Conservation (phyloP, 1,284 basidiomycete species). For the Cutaneotrichosporon arboriforme region DNA sequence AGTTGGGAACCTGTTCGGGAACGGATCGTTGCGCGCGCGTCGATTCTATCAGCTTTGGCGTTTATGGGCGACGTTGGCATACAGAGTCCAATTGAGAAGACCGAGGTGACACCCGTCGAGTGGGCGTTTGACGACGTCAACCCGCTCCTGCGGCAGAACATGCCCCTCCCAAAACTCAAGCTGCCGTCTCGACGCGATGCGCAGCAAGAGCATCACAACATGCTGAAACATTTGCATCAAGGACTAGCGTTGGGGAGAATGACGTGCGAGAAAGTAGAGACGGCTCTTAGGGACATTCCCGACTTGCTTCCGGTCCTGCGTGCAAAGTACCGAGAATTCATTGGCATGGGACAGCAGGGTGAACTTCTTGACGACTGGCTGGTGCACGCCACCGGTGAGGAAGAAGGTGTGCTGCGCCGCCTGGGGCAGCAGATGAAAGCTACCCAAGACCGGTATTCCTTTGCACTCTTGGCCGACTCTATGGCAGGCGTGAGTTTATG, state of each 20-base stretch:
- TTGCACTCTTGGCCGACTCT: conserved; percentile 24
- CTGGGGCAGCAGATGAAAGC: conserved; percentile 6
- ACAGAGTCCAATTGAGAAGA: not conserved
- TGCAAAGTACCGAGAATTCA: conserved; percentile 17
- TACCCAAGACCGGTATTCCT: conserved; percentile 9
- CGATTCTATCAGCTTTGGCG: too few species aligned
- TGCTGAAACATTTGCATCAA: too few species aligned
- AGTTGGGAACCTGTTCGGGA: too few species aligned
- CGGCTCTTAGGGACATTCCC: conserved; percentile 1
- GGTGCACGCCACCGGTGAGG: conserved; percentile 4
- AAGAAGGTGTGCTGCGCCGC: conserved; percentile 5
- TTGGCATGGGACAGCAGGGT: conserved; percentile 9
- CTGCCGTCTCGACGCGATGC: conserved; percentile 48
- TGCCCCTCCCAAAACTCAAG: conserved; percentile 63
- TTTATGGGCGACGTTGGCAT: too few species aligned
- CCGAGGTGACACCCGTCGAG: not conserved
- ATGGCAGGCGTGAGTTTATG: conserved; percentile 29
- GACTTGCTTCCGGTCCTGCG: conserved; percentile 17
- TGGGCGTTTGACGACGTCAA: conserved; percentile 55
- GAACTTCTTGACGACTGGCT: conserved; percentile 19
- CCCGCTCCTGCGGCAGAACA: conserved; percentile 63
- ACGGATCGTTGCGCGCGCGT: too few species aligned
- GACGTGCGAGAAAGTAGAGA: not conserved
- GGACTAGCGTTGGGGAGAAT: not conserved
- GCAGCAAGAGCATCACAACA: too few species aligned